Conservation (phyloP, 2,329 filamentous ascomycete genomes). For the Aspergillus spinulosporus region DNA sequence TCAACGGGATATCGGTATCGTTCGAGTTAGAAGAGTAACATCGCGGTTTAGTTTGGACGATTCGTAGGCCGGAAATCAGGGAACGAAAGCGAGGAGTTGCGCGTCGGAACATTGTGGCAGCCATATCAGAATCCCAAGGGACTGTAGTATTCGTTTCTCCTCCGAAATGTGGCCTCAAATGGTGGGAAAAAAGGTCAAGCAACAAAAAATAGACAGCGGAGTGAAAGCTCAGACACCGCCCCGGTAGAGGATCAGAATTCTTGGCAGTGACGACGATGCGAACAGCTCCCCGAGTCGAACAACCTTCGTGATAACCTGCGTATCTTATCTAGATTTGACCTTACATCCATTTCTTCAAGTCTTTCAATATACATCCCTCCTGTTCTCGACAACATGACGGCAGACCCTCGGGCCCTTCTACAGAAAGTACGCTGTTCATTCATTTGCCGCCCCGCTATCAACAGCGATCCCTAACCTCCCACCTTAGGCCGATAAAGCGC, state of each 20-base stretch:
- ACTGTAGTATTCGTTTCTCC: background rate
- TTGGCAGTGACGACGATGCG: constrained; percentile 9
- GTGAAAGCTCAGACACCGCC: constrained; percentile 1
- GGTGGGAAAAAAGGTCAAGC: background rate
- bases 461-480: constrained; percentile 33
- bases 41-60: constrained; percentile 15
- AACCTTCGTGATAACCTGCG: background rate
- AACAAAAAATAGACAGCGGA: background rate
- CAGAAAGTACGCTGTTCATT: constrained; percentile 63
- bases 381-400: constrained; percentile 57
- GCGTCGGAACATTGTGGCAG: constrained; percentile 17
- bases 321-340: background rate
- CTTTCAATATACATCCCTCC: background rate
- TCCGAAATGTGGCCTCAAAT: background rate
- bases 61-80: constrained; percentile 7
- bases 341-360: background rate
- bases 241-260: background rate
- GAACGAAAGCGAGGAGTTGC: constrained; percentile 19
- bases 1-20: constrained; percentile 36
- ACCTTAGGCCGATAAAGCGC: constrained; percentile 78
- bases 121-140: background rate
- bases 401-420: constrained; percentile 74
- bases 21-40: constrained; percentile 30
- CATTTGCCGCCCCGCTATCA: constrained; percentile 18
- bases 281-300: background rate